Base-by-base conservation (phyloP, 768 basidiomycete species). In the Calvatia gigantea region DNA sequence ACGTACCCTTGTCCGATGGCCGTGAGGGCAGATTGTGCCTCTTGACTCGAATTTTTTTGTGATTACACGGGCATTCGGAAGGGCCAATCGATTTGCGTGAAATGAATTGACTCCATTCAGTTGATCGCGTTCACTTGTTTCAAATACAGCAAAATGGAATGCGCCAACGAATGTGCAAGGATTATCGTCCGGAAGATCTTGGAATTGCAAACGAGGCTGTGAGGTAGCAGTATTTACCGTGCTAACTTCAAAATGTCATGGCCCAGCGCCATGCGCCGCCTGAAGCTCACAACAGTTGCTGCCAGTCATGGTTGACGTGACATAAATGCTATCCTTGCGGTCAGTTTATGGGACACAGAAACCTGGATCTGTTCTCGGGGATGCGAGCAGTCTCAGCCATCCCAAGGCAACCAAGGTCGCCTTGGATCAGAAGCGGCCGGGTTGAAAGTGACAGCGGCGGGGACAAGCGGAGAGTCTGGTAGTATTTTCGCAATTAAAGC, bases 251-350 rank as follows among this genome's bases (percentile, higher is more conserved):
- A n/a, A 11, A 6, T 31, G 50, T 41, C 50, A 51, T 41, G 32
- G 28, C n/a, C n/a, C n/a, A n/a, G n/a, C 9, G 19, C 46, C 31
- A 33, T 48, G 46, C 33, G 31, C n/a, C 21, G n/a, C 31, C 39
- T 47, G 43, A 38, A 35, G 42, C 27, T 11, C 31, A 27, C 44
- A 55, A 47, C 54, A 39, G 25, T 55, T 55, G 54, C 33, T 55
- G 44, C 44, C 54, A 55, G 44, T 55, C 45, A 47, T 12, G 19
- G 27, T 15, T 55, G 54, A 47, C 54, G 31, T 55, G 54, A 55
- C 54, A 45, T 37, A 21, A 43, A 54, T 43, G 45, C 19, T 17
- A 11, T 44, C 42, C 28, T 46, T 27, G 35, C 25, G n/a, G 23
- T 39, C 33, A 38, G 27, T 17, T 27, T 32, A 21, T n/a, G 27